Evolutionary conservation across 805 yeast species (phyloP).

Genomic region (Metschnikowia matae): DNA sequence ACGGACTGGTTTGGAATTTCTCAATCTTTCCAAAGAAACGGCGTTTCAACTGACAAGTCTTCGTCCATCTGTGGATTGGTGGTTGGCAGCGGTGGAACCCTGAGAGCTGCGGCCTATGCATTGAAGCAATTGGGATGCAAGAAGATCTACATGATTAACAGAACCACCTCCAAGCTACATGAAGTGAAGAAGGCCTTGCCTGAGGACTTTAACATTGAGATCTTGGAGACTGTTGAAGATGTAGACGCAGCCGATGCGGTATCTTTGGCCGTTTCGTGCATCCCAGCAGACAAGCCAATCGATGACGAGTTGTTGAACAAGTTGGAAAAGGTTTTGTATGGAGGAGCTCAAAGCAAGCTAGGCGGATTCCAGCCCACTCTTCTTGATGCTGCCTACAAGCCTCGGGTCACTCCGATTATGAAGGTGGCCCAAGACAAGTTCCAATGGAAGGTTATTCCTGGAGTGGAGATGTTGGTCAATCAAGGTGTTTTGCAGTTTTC

Average conservation of each 20-base stretch:
- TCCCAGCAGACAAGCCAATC: constrained; percentile 77
- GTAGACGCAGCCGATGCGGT: constrained; percentile 44
- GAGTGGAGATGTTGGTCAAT: constrained; percentile 85
- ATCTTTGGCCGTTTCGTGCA: constrained; percentile 67
- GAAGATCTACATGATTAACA: constrained; percentile 73
- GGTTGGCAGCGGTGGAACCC: constrained; percentile 97
- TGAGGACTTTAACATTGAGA: constrained; percentile 50
- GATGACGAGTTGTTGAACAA: constrained; percentile 47
- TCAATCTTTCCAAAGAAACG: constrained; percentile 59
- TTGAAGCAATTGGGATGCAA: constrained; percentile 72
- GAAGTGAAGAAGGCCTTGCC: constrained; percentile 63
- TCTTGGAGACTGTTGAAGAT: constrained; percentile 49
- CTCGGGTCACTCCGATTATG: constrained; percentile 84
- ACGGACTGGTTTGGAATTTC: constrained; percentile 94
- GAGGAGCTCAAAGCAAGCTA: constrained; percentile 28
- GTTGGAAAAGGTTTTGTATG: constrained; percentile 45
- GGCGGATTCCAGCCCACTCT: constrained; percentile 50
- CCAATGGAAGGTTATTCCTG: constrained; percentile 83
- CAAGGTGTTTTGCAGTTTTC: constrained; percentile 90
- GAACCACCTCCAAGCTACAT: constrained; percentile 64
- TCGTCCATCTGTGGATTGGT: constrained; percentile 59
- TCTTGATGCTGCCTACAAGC: constrained; percentile 94
- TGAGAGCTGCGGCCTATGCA: constrained; percentile 92
- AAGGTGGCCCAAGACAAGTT: constrained; percentile 56
- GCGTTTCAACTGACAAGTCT: constrained; percentile 46